Conservation (phyloP, 2,329 filamentous ascomycete species). For the Fusarium avenaceum region DNA sequence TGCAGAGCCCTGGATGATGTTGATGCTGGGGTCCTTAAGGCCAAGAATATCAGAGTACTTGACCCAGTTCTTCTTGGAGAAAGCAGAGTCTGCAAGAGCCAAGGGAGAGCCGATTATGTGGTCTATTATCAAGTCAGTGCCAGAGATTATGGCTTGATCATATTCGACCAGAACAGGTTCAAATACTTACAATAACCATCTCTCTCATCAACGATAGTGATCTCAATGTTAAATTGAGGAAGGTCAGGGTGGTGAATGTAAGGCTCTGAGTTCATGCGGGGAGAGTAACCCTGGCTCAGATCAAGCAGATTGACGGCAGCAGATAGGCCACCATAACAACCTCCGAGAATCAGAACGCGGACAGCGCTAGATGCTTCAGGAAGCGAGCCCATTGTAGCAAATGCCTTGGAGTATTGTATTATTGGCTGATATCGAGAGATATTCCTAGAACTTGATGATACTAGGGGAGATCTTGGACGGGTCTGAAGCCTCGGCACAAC, state of each 20-base stretch:
- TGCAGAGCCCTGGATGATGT: conserved; percentile 75
- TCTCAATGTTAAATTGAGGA: conserved; percentile 70
- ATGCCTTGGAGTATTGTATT: conserved; percentile 15
- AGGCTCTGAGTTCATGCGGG: conserved; percentile 59
- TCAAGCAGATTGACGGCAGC: conserved; percentile 76
- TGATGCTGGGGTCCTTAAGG: conserved; percentile 72
- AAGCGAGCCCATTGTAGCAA: conserved; percentile 52
- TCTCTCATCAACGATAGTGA: conserved; percentile 82
- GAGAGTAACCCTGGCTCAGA: conserved; percentile 68
- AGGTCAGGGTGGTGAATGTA: conserved; percentile 58
- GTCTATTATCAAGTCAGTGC: conserved; percentile 60
- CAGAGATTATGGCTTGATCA: not conserved
- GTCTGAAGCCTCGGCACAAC: conserved; percentile 18
- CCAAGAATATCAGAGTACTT: conserved; percentile 76
- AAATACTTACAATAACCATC: conserved; percentile 80
- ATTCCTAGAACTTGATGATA: conserved; percentile 10
- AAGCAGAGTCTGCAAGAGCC: conserved; percentile 73
- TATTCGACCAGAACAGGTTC: not conserved
- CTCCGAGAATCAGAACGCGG: conserved; percentile 76
- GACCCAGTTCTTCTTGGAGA: conserved; percentile 77
- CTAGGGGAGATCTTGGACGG: conserved; percentile 9
- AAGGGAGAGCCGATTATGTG: conserved; percentile 83
- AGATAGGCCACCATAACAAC: conserved; percentile 79
- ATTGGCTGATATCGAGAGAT: conserved; percentile 20
- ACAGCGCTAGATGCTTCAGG: conserved; percentile 55